Conservation (phyloP, 2,329 filamentous ascomycete genomes). For the Hymenoscyphus linearis region DNA sequence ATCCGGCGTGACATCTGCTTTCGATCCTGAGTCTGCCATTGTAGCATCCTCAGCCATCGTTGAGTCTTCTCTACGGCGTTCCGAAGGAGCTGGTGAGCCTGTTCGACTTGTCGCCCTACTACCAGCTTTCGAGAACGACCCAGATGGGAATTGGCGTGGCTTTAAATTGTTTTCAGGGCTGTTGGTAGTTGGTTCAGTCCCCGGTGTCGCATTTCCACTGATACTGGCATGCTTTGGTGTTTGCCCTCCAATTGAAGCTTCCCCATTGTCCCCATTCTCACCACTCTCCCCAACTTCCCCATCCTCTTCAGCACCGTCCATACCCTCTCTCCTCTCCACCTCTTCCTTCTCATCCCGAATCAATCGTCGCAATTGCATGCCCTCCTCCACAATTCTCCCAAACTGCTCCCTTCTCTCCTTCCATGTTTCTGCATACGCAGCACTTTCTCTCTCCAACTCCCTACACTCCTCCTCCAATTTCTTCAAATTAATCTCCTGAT, state of each 20-base stretch:
- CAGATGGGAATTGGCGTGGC: slow-evolving; percentile 27
- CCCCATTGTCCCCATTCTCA: background rate
- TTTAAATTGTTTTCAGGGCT: slow-evolving; percentile 40
- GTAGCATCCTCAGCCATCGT: slow-evolving; percentile 50
- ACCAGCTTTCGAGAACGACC: slow-evolving; percentile 35
- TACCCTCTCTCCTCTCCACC: slow-evolving; percentile 79
- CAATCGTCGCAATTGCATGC: slow-evolving; percentile 75
- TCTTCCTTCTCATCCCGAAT: slow-evolving; percentile 96
- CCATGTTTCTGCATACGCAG: slow-evolving; percentile 78
- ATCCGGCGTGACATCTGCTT: slow-evolving; percentile 32
- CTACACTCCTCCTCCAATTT: slow-evolving; percentile 86
- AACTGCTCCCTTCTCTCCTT: slow-evolving; percentile 81
- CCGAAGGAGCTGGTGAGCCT: slow-evolving; percentile 32
- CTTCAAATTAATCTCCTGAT: slow-evolving; percentile 69
- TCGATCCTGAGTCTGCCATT: slow-evolving; percentile 50
- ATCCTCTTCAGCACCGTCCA: slow-evolving; percentile 55
- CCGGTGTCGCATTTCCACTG: slow-evolving; percentile 44
- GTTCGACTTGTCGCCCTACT: slow-evolving; percentile 38
- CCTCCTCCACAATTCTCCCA: slow-evolving; percentile 82
- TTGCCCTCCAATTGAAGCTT: slow-evolving; percentile 36
- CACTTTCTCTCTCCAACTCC: slow-evolving; percentile 79
- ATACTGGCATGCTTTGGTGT: slow-evolving; percentile 46
- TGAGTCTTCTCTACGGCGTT: slow-evolving; percentile 16
- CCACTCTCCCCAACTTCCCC: slow-evolving; percentile 54
- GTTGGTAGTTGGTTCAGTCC: slow-evolving; percentile 46